A percentile compares a stretch with the other conserved stretches of the same genome.
Evolutionary conservation across 805 yeast species (phyloP).

Genomic region (Ogataea glucozyma): DNA sequence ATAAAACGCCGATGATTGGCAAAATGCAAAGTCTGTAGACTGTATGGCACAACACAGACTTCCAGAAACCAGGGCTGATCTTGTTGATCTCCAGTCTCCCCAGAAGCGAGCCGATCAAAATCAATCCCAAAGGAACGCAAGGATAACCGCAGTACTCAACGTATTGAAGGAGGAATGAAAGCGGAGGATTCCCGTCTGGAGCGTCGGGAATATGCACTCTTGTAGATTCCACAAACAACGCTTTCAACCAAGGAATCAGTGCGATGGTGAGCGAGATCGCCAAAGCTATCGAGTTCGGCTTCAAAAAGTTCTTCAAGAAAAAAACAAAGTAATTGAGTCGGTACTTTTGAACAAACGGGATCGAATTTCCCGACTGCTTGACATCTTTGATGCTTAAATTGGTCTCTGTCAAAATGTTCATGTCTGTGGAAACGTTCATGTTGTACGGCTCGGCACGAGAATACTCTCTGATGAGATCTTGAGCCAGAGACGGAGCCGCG

Average conservation of each 20-base stretch:
- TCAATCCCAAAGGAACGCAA: slow-evolving; percentile 55
- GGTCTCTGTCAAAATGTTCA: slow-evolving; percentile 38
- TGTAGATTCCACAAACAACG: slow-evolving; percentile 41
- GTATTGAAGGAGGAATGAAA: slow-evolving; percentile 53
- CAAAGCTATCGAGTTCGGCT: slow-evolving; percentile 51
- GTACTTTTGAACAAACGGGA: slow-evolving; percentile 32
- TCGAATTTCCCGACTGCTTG: slow-evolving; percentile 24
- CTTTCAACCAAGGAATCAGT: slow-evolving; percentile 55
- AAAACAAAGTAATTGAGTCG: slow-evolving; percentile 33
- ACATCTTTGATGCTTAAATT: slow-evolving; percentile 31
- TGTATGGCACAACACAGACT: slow-evolving; percentile 48
- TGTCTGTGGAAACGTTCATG: slow-evolving; percentile 28
- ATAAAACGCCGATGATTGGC: slow-evolving; percentile 56
- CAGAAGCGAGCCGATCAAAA: slow-evolving; percentile 54
- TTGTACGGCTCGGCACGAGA: slow-evolving; percentile 38
- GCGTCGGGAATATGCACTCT: slow-evolving; percentile 35
- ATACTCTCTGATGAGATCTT: slow-evolving; percentile 37
- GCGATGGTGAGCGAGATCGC: slow-evolving; percentile 48
- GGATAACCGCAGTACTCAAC: slow-evolving; percentile 52
- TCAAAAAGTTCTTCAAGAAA: slow-evolving; percentile 44
- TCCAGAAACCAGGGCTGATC: slow-evolving; percentile 58
- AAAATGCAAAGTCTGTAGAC: slow-evolving; percentile 43
- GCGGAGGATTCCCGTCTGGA: slow-evolving; percentile 55
- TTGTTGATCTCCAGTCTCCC: slow-evolving; percentile 48
- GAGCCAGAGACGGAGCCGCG: slow-evolving; percentile 26